phyloP scores from a whole-genome alignment of 1,284 basidiomycete species.

The Leccinum huronense region DNA sequence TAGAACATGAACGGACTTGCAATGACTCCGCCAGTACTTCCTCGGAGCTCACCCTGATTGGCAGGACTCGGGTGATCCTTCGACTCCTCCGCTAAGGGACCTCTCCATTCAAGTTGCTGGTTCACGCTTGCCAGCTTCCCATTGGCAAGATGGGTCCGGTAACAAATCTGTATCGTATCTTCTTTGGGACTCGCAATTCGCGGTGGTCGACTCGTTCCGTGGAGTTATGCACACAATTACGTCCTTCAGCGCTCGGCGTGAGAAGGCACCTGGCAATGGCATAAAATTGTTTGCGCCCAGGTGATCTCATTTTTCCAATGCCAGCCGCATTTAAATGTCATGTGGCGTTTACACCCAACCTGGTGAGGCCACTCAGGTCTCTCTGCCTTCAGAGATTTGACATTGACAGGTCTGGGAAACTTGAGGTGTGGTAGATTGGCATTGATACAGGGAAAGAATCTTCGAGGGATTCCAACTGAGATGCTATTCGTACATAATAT shows the following conservation, averaged over 20 bases:
- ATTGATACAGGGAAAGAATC: neutral
- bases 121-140: neutral
- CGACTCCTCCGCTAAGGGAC: neutral
- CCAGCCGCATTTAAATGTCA: neutral
- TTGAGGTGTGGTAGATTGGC: neutral
- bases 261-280: neutral
- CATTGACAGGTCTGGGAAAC: neutral
- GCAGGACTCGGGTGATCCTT: neutral
- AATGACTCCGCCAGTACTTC: neutral
- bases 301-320: neutral
- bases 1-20: neutral
- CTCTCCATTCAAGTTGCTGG: neutral
- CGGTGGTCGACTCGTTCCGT: neutral
- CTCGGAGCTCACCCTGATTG: neutral
- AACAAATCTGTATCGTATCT: too few species aligned
- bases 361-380: neutral
- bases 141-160: neutral
- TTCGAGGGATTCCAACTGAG: neutral
- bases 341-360: neutral
- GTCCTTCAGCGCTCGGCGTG: neutral
- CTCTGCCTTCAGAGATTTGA: neutral
- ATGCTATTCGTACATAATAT: constrained; percentile 8
- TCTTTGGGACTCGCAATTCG: neutral
- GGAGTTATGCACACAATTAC: neutral
- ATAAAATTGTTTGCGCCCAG: neutral